Evolutionary conservation across 1,139 yeast species (phyloP), one percentile per base, ranked within the genome.

Genomic region (Diutina sp.): DNA sequence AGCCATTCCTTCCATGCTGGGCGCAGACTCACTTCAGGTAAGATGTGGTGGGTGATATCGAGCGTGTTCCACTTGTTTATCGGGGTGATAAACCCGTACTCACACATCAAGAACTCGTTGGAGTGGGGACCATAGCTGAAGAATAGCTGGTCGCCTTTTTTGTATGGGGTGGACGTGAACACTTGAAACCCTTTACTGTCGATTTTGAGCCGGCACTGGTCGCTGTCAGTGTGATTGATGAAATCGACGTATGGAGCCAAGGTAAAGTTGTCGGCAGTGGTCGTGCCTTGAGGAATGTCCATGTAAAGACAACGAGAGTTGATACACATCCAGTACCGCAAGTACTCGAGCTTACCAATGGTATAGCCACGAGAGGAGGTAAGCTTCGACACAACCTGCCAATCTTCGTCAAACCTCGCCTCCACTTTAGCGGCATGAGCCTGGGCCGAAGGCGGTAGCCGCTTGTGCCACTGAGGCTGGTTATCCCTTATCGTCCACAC

Each of bases 181-280:
- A 84, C 85, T 55, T 73, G 76, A 63, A 83, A 83, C 1, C 87
- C 87, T 3, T 63, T 60, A 4, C 69, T 62, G 62, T 78, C 78
- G 28, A 80, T 74, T 52, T 76, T 74, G 55, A 84, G 67, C 1
- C 69, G 68, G 59, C 89, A 84, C 55, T 78, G 80, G 51, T 81
- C 82, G 1, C 74, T 74, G 44, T 78, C 69, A 11, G 82, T 72
- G 68, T 93, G 98, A 69, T 93, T 93, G 58, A 93, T 72, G 66
- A 88, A 87, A 71, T 93, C 99, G 14, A 91, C 91, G 61, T 75
- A 85, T 0, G 99, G 99, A 0, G 95, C 97, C 82, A 93, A 73
- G 1, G 98, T 89, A 69, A 90, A 85, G 65, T 89, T 87, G 62
- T 87, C 90, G 63, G 77, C 55, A 58, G 70, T 53, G 65, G 69